Evolutionary conservation across 805 yeast genomes (phyloP).

Genomic region (Hanseniaspora thailandica): DNA sequence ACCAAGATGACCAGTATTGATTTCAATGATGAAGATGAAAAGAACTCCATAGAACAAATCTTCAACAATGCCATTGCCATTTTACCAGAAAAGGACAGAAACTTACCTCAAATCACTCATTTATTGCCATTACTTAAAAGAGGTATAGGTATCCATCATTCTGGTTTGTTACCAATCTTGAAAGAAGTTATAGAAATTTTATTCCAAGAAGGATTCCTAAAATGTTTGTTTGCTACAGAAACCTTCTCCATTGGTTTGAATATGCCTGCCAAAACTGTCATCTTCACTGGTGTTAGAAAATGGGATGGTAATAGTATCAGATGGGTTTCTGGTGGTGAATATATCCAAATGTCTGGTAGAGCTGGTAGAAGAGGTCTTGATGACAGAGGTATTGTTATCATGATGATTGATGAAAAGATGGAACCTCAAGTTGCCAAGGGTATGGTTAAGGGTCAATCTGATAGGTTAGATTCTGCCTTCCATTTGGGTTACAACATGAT

Average conservation of each 20-base stretch:
- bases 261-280: slow-evolving; percentile 99
- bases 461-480: slow-evolving; percentile 92
- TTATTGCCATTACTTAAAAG: slow-evolving; percentile 78
- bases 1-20: slow-evolving; percentile 91
- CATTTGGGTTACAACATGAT: slow-evolving; percentile 97
- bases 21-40: slow-evolving; percentile 87
- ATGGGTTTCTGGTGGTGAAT: slow-evolving; percentile 99
- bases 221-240: slow-evolving; percentile 93
- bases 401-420: slow-evolving; percentile 99
- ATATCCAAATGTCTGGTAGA: slow-evolving; percentile 98
- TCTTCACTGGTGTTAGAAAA: slow-evolving; percentile 90
- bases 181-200: slow-evolving; percentile 92
- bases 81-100: slow-evolving; percentile 81
- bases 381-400: slow-evolving; percentile 96
- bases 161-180: slow-evolving; percentile 84
- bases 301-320: slow-evolving; percentile 97
- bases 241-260: slow-evolving; percentile 96
- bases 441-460: slow-evolving; percentile 99
- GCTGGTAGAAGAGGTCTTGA: slow-evolving; percentile 99
- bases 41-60: slow-evolving; percentile 79
- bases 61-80: slow-evolving; percentile 81
- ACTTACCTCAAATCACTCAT: slow-evolving; percentile 87
- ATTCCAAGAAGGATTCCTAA: slow-evolving; percentile 91
- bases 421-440: slow-evolving; percentile 99
- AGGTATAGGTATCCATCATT: slow-evolving; percentile 98